Conservation (phyloP, 306 rosid genomes). For the Castanospermum australe region DNA sequence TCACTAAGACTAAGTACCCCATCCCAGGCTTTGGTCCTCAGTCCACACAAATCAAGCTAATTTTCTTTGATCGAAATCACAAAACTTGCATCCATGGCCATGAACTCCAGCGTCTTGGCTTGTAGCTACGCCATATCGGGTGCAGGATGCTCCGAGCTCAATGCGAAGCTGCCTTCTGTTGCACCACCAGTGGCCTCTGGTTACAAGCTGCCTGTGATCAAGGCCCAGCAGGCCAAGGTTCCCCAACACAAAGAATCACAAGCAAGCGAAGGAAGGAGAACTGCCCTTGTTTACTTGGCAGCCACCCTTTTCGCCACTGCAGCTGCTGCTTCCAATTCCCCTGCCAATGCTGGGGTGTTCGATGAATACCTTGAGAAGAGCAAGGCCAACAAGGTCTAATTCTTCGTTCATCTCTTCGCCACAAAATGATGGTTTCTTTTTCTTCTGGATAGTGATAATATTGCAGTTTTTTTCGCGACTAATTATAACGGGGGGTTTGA, state of each 20-base stretch:
- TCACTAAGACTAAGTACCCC: background rate
- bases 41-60: background rate
- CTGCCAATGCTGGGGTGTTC: slow-evolving; percentile 68
- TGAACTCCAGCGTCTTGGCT: slow-evolving; percentile 80
- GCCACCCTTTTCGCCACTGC: slow-evolving; percentile 55
- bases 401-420: slow-evolving; percentile 28
- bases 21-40: background rate
- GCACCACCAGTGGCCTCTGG: slow-evolving; percentile 31
- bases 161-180: slow-evolving; percentile 44
- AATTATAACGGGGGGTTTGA: background rate
- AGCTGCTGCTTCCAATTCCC: slow-evolving; percentile 14
- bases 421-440: background rate
- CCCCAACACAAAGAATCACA: slow-evolving; percentile 17
- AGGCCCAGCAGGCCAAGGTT: slow-evolving; percentile 51
- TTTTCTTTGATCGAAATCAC: background rate
- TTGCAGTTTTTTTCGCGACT: no score
- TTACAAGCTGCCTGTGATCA: slow-evolving; percentile 55
- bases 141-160: slow-evolving; percentile 46
- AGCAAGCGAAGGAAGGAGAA: slow-evolving; percentile 66
- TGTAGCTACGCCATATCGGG: slow-evolving; percentile 72
- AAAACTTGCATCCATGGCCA: slow-evolving; percentile 51
- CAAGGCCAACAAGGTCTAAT: slow-evolving; percentile 68
- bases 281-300: slow-evolving; percentile 62
- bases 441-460: no score
- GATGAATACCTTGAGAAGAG: slow-evolving; percentile 75